phyloP scores from a whole-genome alignment of 1,139 yeast species.

The Zygosaccharomyces pseudobailii region DNA sequence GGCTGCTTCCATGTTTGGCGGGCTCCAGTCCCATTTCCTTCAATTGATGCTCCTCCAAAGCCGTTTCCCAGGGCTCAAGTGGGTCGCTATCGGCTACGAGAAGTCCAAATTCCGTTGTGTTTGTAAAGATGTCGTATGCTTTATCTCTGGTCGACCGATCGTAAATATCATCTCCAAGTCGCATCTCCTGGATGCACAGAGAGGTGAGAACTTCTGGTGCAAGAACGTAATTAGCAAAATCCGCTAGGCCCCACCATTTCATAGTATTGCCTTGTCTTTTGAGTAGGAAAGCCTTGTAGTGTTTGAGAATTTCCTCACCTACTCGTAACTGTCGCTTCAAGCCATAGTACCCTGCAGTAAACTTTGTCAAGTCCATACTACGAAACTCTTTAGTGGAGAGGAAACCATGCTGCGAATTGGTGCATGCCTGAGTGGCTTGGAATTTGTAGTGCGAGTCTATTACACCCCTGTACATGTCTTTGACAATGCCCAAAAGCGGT shows the following conservation, averaged over 20 bases:
- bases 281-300: constrained; percentile 34
- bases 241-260: constrained; percentile 55
- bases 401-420: constrained; percentile 40
- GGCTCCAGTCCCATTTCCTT: background rate
- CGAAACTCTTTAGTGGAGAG: constrained; percentile 48
- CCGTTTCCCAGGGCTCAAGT: constrained; percentile 27
- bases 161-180: constrained; percentile 21
- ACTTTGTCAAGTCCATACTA: constrained; percentile 43
- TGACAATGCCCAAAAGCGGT: constrained; percentile 37
- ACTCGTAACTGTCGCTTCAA: constrained; percentile 50
- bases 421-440: constrained; percentile 41
- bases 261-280: constrained; percentile 42
- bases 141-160: constrained; percentile 29
- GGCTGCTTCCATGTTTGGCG: background rate
- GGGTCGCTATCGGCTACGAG: constrained; percentile 29
- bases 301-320: constrained; percentile 38
- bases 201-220: constrained; percentile 60
- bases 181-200: constrained; percentile 46
- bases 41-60: constrained; percentile 5
- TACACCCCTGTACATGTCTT: constrained; percentile 43
- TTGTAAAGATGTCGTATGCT: constrained; percentile 44
- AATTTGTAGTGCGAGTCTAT: constrained; percentile 46
- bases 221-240: constrained; percentile 53
- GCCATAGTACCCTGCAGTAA: constrained; percentile 62
- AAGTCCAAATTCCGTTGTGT: constrained; percentile 53